phyloP scores from a whole-genome alignment of 495 filamentous ascomycete genomes.

The Xylaria scruposa region DNA sequence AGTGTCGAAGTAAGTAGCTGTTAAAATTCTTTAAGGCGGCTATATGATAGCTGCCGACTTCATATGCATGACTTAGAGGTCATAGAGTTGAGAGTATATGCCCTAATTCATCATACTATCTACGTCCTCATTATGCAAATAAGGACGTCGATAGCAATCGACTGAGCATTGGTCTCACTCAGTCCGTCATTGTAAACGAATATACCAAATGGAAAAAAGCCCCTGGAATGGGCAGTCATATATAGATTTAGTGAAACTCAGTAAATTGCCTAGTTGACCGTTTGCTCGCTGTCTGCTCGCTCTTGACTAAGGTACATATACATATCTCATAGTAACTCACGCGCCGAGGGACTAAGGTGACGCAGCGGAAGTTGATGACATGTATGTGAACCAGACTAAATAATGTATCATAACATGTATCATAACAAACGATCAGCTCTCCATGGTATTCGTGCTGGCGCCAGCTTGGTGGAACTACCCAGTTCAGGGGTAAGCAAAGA shows the following conservation, averaged over 20 bases:
- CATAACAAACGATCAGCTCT: too few relatives aligned
- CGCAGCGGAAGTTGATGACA: not conserved
- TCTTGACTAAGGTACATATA: not conserved
- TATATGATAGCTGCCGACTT: not conserved
- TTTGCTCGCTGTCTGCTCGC: too few relatives aligned
- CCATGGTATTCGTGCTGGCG: too few relatives aligned
- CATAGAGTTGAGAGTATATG: not conserved
- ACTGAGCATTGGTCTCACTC: too few relatives aligned
- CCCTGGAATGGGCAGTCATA: too few relatives aligned
- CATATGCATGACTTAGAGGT: not conserved
- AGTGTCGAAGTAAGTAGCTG: not conserved
- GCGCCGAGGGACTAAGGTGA: not conserved
- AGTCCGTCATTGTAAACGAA: not conserved
- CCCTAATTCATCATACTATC: not conserved
- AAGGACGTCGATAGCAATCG: not conserved
- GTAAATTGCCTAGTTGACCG: too few relatives aligned
- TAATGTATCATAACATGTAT: too few relatives aligned
- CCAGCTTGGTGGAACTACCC: not conserved
- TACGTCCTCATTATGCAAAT: too few relatives aligned
- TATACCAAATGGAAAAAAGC: not conserved
- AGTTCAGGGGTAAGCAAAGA: not conserved
- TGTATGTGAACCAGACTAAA: too few relatives aligned
- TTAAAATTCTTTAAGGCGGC: not conserved
- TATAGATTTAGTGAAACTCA: too few relatives aligned
- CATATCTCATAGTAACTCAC: not conserved